These are phyloP conservation scores for Aschersonia sp. DNA, from an alignment of 2,329 filamentous ascomycete genomes.

Conservation along the genomic window DNA sequence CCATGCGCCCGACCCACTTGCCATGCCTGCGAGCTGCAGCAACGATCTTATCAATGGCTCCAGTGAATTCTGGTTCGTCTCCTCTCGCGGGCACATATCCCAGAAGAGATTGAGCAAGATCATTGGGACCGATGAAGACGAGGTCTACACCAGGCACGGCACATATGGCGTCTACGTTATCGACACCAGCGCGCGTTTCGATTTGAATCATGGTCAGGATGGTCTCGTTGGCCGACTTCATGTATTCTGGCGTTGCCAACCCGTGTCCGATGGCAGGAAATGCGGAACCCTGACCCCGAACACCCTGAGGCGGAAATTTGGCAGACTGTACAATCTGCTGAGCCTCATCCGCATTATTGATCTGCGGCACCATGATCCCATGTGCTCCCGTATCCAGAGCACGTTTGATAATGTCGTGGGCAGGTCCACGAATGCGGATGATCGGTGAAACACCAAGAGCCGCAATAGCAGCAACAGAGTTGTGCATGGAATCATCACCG, in stretches of 20 bases:
- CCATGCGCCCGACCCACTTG: conserved; percentile 34
- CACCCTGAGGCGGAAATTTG: conserved; percentile 28
- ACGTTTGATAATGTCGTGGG: conserved; percentile 22
- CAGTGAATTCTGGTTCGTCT: conserved; percentile 30
- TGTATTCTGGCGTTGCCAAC: conserved; percentile 23
- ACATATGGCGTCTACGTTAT: conserved; percentile 24
- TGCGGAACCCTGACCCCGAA: conserved; percentile 27
- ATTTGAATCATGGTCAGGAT: conserved; percentile 30
- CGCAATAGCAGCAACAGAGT: conserved; percentile 27
- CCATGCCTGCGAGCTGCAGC: conserved; percentile 29
- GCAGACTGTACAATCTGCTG: conserved; percentile 21
- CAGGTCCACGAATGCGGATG: conserved; percentile 19
- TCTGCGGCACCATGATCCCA: conserved; percentile 26
- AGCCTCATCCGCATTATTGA: conserved; percentile 26
- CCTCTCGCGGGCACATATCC: conserved; percentile 29
- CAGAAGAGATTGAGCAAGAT: conserved; percentile 21
- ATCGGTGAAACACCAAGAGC: conserved; percentile 24
- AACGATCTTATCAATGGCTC: conserved; percentile 29
- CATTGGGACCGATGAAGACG: conserved; percentile 29
- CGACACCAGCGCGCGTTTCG: conserved; percentile 26
- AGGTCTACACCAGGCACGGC: conserved; percentile 26
- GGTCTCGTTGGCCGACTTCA: conserved; percentile 26
- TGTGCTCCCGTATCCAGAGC: conserved; percentile 29
- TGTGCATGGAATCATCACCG: conserved; percentile 26
- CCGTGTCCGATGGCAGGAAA: conserved; percentile 24